phyloP scores from a whole-genome alignment of 1,284 basidiomycete genomes.

The Wallemia mellicola region DNA sequence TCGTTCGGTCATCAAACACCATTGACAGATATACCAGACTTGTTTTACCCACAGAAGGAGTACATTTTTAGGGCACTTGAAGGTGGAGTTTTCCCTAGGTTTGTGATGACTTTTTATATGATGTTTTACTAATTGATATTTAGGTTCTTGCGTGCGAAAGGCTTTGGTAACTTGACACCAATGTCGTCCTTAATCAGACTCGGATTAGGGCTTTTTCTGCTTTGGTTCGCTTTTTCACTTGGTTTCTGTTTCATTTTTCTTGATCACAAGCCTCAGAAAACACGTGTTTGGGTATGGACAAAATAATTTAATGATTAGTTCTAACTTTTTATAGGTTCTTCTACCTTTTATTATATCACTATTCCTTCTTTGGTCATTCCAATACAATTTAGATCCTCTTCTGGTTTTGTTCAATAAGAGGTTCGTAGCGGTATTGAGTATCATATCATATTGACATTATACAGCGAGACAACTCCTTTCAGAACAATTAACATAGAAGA shows the following conservation, averaged over 20 bases:
- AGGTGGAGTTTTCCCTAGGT: conserved; percentile 62
- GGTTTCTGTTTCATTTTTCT: conserved; percentile 81
- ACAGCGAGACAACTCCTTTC: conserved; percentile 34
- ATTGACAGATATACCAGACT: conserved; percentile 75
- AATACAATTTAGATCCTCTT: conserved; percentile 85
- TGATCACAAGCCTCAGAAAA: conserved; percentile 59
- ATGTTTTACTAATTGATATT: conserved; percentile 4
- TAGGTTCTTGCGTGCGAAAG: conserved; percentile 76
- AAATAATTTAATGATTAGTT: neutral
- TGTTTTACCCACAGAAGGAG: conserved; percentile 91
- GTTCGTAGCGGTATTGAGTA: conserved; percentile 15
- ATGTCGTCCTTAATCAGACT: conserved; percentile 57
- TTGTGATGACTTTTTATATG: neutral
- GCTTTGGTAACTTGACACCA: conserved; percentile 85
- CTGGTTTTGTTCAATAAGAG: conserved; percentile 17
- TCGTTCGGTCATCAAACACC: conserved; percentile 26
- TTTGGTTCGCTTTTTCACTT: conserved; percentile 72
- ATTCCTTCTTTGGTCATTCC: conserved; percentile 67
- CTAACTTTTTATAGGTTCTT: conserved; percentile 32
- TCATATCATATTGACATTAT: conserved; percentile 11
- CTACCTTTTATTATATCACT: conserved; percentile 74
- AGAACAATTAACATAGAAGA: conserved; percentile 62
- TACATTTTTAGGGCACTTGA: conserved; percentile 94
- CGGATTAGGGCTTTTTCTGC: conserved; percentile 46
- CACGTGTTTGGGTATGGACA: conserved; percentile 65